Evolutionary conservation across 2,329 filamentous ascomycete species (phyloP).

Genomic region (Davidsoniella virescens): DNA sequence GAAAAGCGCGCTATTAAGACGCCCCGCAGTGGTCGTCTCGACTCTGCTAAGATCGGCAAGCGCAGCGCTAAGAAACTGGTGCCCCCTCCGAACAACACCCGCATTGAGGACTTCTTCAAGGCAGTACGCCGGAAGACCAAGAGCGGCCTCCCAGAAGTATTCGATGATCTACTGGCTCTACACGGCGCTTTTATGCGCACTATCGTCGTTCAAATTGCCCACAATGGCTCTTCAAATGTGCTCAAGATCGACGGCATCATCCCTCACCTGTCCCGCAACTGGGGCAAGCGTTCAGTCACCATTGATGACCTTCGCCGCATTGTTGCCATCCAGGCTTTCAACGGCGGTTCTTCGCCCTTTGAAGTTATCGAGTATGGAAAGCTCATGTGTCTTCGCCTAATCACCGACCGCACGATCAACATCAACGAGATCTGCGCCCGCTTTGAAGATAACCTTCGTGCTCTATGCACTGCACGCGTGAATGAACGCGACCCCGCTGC

Average conservation of each 20-base stretch:
- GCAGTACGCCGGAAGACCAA: slow-evolving; percentile 14
- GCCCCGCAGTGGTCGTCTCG: slow-evolving; percentile 12
- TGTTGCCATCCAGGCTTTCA: slow-evolving; percentile 40
- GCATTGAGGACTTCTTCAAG: slow-evolving; percentile 27
- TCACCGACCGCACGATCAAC: slow-evolving; percentile 24
- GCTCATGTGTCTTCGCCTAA: slow-evolving; percentile 32
- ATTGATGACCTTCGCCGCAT: slow-evolving; percentile 49
- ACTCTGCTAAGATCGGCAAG: slow-evolving; percentile 8
- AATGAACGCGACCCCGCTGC: slow-evolving; percentile 14
- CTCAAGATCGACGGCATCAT: slow-evolving; percentile 46
- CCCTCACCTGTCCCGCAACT: slow-evolving; percentile 47
- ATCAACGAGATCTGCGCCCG: slow-evolving; percentile 35
- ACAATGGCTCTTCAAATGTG: slow-evolving; percentile 46
- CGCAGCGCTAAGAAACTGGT: slow-evolving; percentile 13
- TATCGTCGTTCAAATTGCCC: slow-evolving; percentile 50
- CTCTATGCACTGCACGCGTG: slow-evolving; percentile 25
- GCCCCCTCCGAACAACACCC: slow-evolving; percentile 11
- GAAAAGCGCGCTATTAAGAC: slow-evolving; percentile 11
- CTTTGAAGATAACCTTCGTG: slow-evolving; percentile 36
- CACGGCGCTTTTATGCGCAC: slow-evolving; percentile 53
- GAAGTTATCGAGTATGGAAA: slow-evolving; percentile 36
- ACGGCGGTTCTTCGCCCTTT: slow-evolving; percentile 22
- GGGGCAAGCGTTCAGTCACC: slow-evolving; percentile 54
- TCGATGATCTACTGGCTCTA: slow-evolving; percentile 44
- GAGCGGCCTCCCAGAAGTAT: slow-evolving; percentile 31